Conservation (phyloP, 2,329 filamentous ascomycete genomes). For the Chlorencoelia australis region DNA sequence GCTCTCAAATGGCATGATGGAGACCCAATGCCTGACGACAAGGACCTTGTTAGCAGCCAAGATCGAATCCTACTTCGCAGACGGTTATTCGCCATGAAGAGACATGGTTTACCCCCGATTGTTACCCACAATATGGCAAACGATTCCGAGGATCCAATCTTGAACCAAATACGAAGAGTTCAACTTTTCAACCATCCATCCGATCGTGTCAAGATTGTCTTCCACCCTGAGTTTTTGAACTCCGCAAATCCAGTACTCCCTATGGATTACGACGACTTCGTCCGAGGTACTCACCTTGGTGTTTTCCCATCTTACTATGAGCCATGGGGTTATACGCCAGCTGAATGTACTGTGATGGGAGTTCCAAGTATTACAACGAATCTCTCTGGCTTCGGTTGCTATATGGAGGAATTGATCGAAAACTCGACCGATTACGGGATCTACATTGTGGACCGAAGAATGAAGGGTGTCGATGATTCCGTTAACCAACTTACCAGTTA, state of each 20-base stretch:
- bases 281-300: slow-evolving; percentile 89
- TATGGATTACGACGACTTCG: slow-evolving; percentile 96
- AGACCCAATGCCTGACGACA: slow-evolving; percentile 86
- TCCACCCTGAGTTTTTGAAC: slow-evolving; percentile 96
- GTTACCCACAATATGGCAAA: slow-evolving; percentile 99
- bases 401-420: slow-evolving; percentile 98
- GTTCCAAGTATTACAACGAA: slow-evolving; percentile 98
- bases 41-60: slow-evolving; percentile 84
- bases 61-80: slow-evolving; percentile 88
- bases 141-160: slow-evolving; percentile 81
- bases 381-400: slow-evolving; percentile 93
- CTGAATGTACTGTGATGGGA: slow-evolving; percentile 98
- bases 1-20: slow-evolving; percentile 94
- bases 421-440: slow-evolving; percentile 98
- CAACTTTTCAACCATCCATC: slow-evolving; percentile 94
- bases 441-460: slow-evolving; percentile 93
- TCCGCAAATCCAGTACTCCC: slow-evolving; percentile 91
- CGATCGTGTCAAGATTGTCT: slow-evolving; percentile 94
- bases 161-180: slow-evolving; percentile 92
- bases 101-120: slow-evolving; percentile 79
- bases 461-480: slow-evolving; percentile 93
- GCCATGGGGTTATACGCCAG: slow-evolving; percentile 97
- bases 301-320: slow-evolving; percentile 98
- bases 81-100: slow-evolving; percentile 93
- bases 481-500: slow-evolving; percentile 86